Evolutionary conservation across 441 rosid genomes (phyloP), one percentile per base, ranked within the genome.

Genomic region (Erodium trifolium): DNA sequence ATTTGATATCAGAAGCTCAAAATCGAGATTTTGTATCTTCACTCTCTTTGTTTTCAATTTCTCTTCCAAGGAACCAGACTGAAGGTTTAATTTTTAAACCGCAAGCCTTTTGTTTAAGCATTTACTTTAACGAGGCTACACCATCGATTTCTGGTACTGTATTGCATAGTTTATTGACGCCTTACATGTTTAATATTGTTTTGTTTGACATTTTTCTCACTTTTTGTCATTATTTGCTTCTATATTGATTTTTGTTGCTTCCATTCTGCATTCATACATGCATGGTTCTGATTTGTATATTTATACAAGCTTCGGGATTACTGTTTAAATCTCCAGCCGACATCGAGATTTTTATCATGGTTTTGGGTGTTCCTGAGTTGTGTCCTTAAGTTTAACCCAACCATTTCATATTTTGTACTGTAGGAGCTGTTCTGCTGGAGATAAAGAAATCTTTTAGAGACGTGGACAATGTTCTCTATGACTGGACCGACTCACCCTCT

Each of bases 391-490:
- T 10, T 23, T 27, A 23, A 60, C 65, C 9, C 8, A 10, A 60
- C 35, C 12, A 23, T 23, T 60, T 11, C 5, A 6, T 51, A 19
- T 60, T 62, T 8, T 27, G 37, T 1, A 0, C 13, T 27, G 31
- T 4, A 94, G 98, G 90, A 9, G 87, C 78, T 72, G 87, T 89
- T 3, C 83, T 94, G 81, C 88, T 90, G 96, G 73, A 76, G 63
- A 73, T 92, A 2, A 92, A 92, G 81, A 84, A 81, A 0, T 90
- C 95, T 0, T 94, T 94, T 68, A 79, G 95, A 69, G 86, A 92
- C 67, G 83, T 86, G 66, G 95, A 77, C 0, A 92, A 92, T 70
- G 78, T 80, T 76, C 81, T 95, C 70, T 79, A 84, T 11, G 96
- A 92, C 78, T 95, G 99, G 99, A 88, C 86, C 51, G 82, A 83